Conservation (phyloP, 2,329 filamentous ascomycete genomes). For the Fusarium sp. region DNA sequence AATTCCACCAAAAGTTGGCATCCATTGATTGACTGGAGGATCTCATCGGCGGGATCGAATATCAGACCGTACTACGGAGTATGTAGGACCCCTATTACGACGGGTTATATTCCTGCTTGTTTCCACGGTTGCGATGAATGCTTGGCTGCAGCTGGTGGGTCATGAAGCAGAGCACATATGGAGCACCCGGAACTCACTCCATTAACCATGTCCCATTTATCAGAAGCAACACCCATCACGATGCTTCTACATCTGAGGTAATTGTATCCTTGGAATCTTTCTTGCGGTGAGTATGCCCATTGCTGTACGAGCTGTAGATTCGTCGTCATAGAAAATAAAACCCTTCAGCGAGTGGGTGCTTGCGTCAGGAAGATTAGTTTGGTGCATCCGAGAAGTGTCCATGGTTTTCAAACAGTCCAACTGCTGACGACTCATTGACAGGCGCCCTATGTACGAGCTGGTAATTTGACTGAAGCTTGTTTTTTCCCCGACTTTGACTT, state of each 20-base stretch:
- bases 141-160: conserved; percentile 4
- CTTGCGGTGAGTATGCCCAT: conserved; percentile 21
- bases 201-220: conserved; percentile 11
- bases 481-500: background rate
- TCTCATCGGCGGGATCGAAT: conserved; percentile 20
- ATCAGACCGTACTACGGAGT: conserved; percentile 34
- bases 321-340: conserved; percentile 31
- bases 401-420: conserved; percentile 3
- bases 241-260: conserved; percentile 17
- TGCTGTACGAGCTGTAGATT: conserved; percentile 8
- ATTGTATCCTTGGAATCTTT: conserved; percentile 19
- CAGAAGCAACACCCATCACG: conserved; percentile 5
- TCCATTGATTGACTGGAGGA: conserved; percentile 8
- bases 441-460: background rate
- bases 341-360: conserved; percentile 12
- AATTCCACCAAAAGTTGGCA: conserved; percentile 8
- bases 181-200: background rate
- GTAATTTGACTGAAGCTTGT: background rate
- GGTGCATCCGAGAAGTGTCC: conserved; percentile 11
- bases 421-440: background rate
- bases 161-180: conserved; percentile 1
- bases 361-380: background rate
- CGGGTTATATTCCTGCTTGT: conserved; percentile 27
- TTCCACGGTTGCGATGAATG: background rate
- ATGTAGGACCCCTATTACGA: conserved; percentile 44